Evolutionary conservation across 2,329 filamentous ascomycete genomes (phyloP), one percentile per base, ranked within the genome.

Genomic region (Penicillium sp.): DNA sequence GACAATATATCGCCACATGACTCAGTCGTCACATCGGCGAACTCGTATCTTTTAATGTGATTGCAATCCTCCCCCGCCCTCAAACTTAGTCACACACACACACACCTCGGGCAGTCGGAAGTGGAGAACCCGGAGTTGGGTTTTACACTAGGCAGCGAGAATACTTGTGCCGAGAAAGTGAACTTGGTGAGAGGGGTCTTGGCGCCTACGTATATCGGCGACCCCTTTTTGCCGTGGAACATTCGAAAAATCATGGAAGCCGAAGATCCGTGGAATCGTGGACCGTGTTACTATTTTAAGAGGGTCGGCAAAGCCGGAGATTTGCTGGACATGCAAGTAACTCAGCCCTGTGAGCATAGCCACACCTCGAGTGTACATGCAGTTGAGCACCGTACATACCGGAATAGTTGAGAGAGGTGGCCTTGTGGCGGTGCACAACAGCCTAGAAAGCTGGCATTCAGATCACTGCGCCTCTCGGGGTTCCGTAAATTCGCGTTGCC

Each of bases 211-310:
- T n/a, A 38, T 36, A 21, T 39, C 18, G 4, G 18, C 21, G 13
- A 13, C 36, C 36, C 16, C 9, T 21, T 39, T 21, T 21, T 18
- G 18, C 13, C 31, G 10, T 45, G 38, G 38, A 28, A 52, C 50
- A 54, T 54, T 56, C 42, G 56, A 58, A 58, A 44, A 51, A 47
- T 23, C 42, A 42, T 54, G 47, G 52, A 54, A 57, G 53, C 56
- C 56, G 53, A 49, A 21, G 47, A 56, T 56, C 50, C 47, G 49
- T 16, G 43, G 29, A 21, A 13, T 10, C 12, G 46, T 28, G 39
- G 46, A 46, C 21, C 33, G 42, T 10, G 23, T 18, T 47, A 28
- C 52, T 59, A 55, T 59, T 58, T 50, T 31, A 4, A 23, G 47
- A 18, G 2, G 15, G 42, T 31, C 47, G 47, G 38, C 23, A 42